phyloP scores from a whole-genome alignment of 2,329 filamentous ascomycete species.

The Trichoderma guizhouense region DNA sequence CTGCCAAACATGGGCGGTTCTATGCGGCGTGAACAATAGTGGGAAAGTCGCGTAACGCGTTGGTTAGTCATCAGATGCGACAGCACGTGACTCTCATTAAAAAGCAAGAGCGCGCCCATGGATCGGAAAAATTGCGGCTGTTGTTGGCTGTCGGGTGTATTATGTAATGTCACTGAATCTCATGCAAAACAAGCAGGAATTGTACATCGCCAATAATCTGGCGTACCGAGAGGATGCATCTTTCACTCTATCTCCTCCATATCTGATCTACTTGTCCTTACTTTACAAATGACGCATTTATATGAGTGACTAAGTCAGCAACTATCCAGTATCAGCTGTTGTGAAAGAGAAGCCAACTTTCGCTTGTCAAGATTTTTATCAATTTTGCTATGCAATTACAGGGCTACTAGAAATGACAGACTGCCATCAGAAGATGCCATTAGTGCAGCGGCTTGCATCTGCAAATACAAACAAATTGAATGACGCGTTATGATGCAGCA shows the following conservation, averaged over 20 bases:
- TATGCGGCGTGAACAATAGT: slow-evolving; percentile 14
- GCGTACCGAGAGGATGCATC: neutral
- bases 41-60: slow-evolving; percentile 31
- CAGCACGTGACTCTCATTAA: slow-evolving; percentile 21
- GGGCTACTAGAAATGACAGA: neutral
- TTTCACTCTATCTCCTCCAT: neutral
- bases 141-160: neutral
- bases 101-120: neutral
- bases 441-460: neutral
- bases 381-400: neutral
- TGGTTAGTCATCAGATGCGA: slow-evolving; percentile 32
- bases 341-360: neutral
- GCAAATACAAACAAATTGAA: neutral
- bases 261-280: neutral
- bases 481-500: neutral
- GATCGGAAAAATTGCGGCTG: neutral
- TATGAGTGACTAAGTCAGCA: neutral
- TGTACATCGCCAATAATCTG: neutral
- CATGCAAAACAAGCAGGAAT: neutral
- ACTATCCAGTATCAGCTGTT: neutral
- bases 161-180: neutral
- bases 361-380: neutral
- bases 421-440: neutral
- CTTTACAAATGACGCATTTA: neutral
- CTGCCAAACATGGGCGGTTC: neutral